Conservation (phyloP, 495 filamentous ascomycete species). For the Penicillium simplicissimum region DNA sequence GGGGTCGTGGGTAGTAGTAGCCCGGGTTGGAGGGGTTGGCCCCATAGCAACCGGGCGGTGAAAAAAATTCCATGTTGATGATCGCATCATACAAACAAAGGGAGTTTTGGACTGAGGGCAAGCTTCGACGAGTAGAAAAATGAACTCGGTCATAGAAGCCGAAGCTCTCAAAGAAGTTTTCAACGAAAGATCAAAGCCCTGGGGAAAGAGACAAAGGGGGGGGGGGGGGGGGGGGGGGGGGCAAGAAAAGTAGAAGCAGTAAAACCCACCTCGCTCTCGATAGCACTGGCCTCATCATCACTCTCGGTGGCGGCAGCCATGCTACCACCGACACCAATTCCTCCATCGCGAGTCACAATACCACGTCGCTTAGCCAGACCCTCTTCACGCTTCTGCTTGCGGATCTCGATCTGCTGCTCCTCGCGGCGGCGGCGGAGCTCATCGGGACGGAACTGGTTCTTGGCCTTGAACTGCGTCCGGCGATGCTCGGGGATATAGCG, state of each 20-base stretch:
- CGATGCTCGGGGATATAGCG: conserved; percentile 99
- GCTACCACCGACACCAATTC: conserved; percentile 76
- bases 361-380: conserved; percentile 97
- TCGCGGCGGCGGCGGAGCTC: conserved; percentile 98
- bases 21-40: conserved; percentile 32
- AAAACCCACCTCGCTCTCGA: conserved; percentile 89
- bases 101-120: conserved; percentile 7
- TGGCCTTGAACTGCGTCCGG: conserved; percentile 98
- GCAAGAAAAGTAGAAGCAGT: conserved; percentile 12
- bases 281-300: conserved; percentile 92
- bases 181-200: not conserved
- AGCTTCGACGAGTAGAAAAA: conserved; percentile 4
- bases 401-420: conserved; percentile 98
- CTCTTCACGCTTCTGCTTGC: conserved; percentile 97
- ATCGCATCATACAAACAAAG: conserved; percentile 35
- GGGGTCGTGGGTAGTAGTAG: conserved; percentile 24
- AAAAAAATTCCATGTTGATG: conserved; percentile 42
- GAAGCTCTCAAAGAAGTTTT: not conserved
- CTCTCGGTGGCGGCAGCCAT: conserved; percentile 89
- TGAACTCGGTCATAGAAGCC: not conserved
- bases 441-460: conserved; percentile 96
- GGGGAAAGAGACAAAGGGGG: not conserved
- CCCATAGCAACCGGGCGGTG: conserved; percentile 44
- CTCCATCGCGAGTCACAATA: conserved; percentile 73
- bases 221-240: too few relatives aligned